Percentiles rank a stretch among this genome's conserved stretches.
Evolutionary conservation across 2,329 filamentous ascomycete genomes (phyloP).

Genomic region (Keithomyces neogunnii): DNA sequence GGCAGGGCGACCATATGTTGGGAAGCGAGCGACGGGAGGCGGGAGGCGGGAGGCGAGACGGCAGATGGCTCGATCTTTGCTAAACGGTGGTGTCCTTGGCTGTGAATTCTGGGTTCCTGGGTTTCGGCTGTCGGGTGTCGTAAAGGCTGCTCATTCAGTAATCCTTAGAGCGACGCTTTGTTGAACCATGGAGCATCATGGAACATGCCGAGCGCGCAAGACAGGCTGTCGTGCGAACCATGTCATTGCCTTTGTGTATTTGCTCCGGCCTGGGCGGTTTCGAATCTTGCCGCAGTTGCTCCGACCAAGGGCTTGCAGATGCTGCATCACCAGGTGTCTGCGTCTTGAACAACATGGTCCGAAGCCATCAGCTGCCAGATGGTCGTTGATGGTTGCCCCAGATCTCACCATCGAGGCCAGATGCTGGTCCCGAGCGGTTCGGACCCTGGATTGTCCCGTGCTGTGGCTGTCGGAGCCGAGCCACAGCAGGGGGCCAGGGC

Average conservation of each 20-base stretch:
- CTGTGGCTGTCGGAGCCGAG: slow-evolving; percentile 10
- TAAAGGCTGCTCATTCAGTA: too few relatives aligned
- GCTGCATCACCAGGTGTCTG: neutral
- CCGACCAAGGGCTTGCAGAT: neutral
- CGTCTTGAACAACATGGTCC: neutral
- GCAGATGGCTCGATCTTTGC: neutral
- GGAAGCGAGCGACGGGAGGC: neutral
- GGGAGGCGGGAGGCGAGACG: neutral
- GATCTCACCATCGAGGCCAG: neutral
- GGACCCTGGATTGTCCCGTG: slow-evolving; percentile 13
- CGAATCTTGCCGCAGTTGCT: neutral
- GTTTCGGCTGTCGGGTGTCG: too few relatives aligned
- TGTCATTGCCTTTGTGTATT: neutral
- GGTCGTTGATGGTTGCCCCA: slow-evolving; percentile 1
- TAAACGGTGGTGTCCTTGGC: neutral
- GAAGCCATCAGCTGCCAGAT: neutral
- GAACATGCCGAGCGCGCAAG: too few relatives aligned
- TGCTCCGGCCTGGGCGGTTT: neutral
- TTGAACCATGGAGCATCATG: too few relatives aligned
- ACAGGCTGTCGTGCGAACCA: neutral
- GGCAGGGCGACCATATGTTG: neutral
- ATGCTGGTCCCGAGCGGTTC: neutral
- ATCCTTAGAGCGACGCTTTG: too few relatives aligned
- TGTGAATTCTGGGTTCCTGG: neutral
- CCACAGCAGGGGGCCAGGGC: neutral